Conservation (phyloP, 2,329 filamentous ascomycete genomes). For the Epichloe uncinata region DNA sequence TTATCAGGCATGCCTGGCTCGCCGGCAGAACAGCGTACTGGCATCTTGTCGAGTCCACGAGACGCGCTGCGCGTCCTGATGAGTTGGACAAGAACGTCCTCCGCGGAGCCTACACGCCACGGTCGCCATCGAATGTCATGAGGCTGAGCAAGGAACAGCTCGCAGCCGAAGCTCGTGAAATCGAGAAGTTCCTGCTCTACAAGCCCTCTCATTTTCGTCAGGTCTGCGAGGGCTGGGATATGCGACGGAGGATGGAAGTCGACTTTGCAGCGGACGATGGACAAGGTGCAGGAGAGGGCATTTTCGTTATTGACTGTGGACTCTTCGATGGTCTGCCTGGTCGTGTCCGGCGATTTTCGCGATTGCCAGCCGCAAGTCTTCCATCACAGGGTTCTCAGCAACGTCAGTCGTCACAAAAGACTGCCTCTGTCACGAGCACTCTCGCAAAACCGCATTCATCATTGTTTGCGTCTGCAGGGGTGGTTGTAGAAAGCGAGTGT, state of each 20-base stretch:
- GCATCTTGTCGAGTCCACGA: slow-evolving; percentile 66
- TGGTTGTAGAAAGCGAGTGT: not conserved
- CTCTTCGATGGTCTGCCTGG: slow-evolving; percentile 41
- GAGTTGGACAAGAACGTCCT: slow-evolving; percentile 55
- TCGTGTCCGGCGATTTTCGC: slow-evolving; percentile 30
- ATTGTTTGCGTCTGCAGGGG: slow-evolving; percentile 16
- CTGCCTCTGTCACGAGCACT: not conserved
- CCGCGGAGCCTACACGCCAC: slow-evolving; percentile 66
- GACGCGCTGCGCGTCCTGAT: slow-evolving; percentile 57
- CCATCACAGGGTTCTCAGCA: slow-evolving; percentile 1
- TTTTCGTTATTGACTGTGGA: slow-evolving; percentile 64
- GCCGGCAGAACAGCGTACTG: slow-evolving; percentile 68
- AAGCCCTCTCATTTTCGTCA: slow-evolving; percentile 68
- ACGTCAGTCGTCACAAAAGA: slow-evolving; percentile 1
- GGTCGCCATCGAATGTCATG: slow-evolving; percentile 63
- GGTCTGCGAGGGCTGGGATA: slow-evolving; percentile 78
- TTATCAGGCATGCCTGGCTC: slow-evolving; percentile 61
- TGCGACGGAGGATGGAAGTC: slow-evolving; percentile 71
- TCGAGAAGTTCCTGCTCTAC: slow-evolving; percentile 60
- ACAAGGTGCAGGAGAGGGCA: slow-evolving; percentile 59
- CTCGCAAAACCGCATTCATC: slow-evolving; percentile 11
- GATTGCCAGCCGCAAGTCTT: slow-evolving; percentile 16
- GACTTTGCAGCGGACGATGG: slow-evolving; percentile 79
- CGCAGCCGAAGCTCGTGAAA: slow-evolving; percentile 63
- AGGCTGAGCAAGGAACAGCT: slow-evolving; percentile 58